Percentiles rank a stretch among this genome's conserved stretches.
Evolutionary conservation across 257 asterid species (phyloP).

Genomic region (Sherardia arvensis): DNA sequence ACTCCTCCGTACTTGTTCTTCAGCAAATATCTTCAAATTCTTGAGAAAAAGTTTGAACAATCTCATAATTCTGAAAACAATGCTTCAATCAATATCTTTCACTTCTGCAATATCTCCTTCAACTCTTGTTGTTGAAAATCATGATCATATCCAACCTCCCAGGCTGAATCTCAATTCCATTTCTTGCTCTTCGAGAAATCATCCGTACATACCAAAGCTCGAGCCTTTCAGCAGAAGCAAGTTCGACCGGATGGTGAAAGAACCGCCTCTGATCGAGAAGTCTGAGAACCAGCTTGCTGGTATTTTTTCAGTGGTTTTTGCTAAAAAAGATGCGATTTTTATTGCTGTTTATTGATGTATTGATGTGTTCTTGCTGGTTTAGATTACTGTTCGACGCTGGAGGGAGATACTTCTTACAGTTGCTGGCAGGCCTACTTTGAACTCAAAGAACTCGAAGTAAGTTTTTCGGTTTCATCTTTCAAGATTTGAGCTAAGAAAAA

Average conservation of each 20-base stretch:
- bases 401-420: conserved; percentile 73
- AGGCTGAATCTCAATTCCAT: conserved; percentile 19
- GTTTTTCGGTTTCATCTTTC: conserved; percentile 7
- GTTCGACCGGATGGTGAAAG: conserved; percentile 54
- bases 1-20: no score
- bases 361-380: not conserved
- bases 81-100: conserved; percentile 38
- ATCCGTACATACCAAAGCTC: conserved; percentile 56
- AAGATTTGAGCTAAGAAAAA: not conserved
- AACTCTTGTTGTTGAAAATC: conserved; percentile 20
- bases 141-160: conserved; percentile 19
- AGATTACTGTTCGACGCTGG: conserved; percentile 85
- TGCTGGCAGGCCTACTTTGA: conserved; percentile 97
- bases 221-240: conserved; percentile 86
- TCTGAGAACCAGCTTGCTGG: conserved; percentile 74
- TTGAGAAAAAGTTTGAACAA: not conserved
- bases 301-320: not conserved
- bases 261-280: conserved; percentile 82
- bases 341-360: not conserved
- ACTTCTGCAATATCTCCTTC: conserved; percentile 17
- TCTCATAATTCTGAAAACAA: conserved; percentile 9
- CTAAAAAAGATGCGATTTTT: not conserved
- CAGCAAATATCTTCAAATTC: not conserved
- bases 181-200: conserved; percentile 41
- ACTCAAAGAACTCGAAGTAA: conserved; percentile 89